A percentile compares a stretch with the other conserved stretches of the same genome.
Conservation (phyloP, 2,329 filamentous ascomycete genomes). For the Taxawa tesnikishii region DNA sequence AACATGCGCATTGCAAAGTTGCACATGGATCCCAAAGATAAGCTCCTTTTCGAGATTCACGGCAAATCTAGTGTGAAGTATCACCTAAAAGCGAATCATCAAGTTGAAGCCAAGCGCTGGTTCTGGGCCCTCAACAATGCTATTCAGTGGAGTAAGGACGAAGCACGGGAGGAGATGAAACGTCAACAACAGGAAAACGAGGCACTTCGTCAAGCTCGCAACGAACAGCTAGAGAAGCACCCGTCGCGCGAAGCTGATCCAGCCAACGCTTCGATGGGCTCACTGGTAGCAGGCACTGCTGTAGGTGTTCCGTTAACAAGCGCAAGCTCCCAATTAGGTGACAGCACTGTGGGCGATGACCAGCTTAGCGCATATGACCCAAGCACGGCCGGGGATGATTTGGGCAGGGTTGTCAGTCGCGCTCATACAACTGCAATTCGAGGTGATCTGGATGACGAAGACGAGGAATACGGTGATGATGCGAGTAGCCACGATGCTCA, state of each 20-base stretch:
- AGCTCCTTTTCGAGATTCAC: constrained; percentile 94
- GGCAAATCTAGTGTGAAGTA: constrained; percentile 99
- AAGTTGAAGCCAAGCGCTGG: constrained; percentile 96
- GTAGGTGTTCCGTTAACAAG: constrained; percentile 37
- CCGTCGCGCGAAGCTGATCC: constrained; percentile 16
- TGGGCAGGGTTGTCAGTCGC: constrained; percentile 36
- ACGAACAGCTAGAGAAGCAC: constrained; percentile 51
- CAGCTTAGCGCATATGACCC: constrained; percentile 48
- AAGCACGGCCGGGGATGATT: constrained; percentile 42
- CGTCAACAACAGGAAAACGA: constrained; percentile 65
- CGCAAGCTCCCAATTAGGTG: constrained; percentile 23
- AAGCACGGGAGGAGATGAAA: constrained; percentile 79
- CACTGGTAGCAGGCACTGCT: constrained; percentile 28
- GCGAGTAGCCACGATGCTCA: constrained; percentile 63
- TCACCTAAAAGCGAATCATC: constrained; percentile 92
- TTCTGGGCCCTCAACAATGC: constrained; percentile 99
- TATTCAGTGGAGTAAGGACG: constrained; percentile 96
- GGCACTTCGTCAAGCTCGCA: constrained; percentile 64
- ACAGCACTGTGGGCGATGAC: constrained; percentile 35
- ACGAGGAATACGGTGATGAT: constrained; percentile 70
- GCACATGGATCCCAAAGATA: constrained; percentile 94
- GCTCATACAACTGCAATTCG: constrained; percentile 29
- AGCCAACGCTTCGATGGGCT: constrained; percentile 6
- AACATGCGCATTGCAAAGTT: constrained; percentile 96
- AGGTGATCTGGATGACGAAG: constrained; percentile 48